A percentile compares a stretch with the other conserved stretches of the same genome.
Evolutionary conservation across 2,329 filamentous ascomycete genomes (phyloP).

Genomic region (Aspergillus uvarum): DNA sequence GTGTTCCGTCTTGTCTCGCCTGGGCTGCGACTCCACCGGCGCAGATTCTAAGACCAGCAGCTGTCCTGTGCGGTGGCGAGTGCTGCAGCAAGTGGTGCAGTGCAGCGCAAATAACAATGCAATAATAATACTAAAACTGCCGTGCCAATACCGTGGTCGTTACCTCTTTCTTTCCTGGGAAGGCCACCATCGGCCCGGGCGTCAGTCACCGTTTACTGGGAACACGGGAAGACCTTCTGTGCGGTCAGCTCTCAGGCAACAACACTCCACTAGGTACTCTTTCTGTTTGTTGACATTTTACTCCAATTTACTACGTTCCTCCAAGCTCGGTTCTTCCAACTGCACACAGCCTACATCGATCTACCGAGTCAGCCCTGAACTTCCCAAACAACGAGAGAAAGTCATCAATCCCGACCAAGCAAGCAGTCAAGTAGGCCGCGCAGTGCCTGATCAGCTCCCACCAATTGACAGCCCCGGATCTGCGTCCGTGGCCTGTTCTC

Average conservation of each 20-base stretch:
- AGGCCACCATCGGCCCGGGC: background rate
- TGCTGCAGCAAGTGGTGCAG: slow-evolving; percentile 6
- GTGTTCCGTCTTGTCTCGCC: slow-evolving; percentile 5
- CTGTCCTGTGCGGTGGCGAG: slow-evolving; percentile 22
- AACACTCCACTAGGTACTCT: background rate
- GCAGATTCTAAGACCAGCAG: slow-evolving; percentile 10
- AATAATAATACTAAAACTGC: background rate
- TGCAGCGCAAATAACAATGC: background rate
- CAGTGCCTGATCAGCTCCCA: slow-evolving; percentile 2
- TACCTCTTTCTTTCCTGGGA: background rate
- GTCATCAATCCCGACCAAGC: no score
- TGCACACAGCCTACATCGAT: no score
- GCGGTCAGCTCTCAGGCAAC: background rate
- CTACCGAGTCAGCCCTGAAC: no score
- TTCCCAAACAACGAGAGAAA: background rate
- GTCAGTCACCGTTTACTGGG: no score
- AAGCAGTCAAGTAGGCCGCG: slow-evolving; percentile 1
- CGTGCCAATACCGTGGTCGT: background rate
- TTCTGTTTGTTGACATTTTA: no score
- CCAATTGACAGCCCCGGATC: slow-evolving; percentile 20
- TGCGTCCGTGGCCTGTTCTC: slow-evolving; percentile 21
- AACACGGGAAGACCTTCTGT: background rate
- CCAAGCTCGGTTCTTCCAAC: no score
- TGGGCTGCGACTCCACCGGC: slow-evolving; percentile 15
- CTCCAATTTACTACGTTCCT: no score